Percentiles rank a stretch among this genome's conserved stretches.
Conservation (phyloP, 495 filamentous ascomycete species). For the Arthonia radiata region DNA sequence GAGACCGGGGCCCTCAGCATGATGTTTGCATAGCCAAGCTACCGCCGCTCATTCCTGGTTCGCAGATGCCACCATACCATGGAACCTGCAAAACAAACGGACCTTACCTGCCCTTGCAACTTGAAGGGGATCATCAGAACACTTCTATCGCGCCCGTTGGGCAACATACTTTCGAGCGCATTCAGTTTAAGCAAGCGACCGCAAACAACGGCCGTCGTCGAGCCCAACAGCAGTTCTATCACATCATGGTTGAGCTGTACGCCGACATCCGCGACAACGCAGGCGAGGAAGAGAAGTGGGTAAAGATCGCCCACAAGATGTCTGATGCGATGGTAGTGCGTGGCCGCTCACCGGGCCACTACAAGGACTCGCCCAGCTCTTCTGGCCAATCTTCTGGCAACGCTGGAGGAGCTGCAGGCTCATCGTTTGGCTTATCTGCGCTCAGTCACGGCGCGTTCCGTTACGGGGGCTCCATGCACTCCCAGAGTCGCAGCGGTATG, state of each 20-base stretch:
- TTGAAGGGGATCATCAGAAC: conserved; percentile 16
- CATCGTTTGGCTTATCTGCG: no score
- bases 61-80: no score
- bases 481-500: no score
- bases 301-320: conserved; percentile 56
- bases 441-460: no score
- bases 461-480: no score
- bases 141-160: conserved; percentile 1
- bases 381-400: no score
- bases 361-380: conserved; percentile 14
- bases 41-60: conserved; percentile 34
- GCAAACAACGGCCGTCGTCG: conserved; percentile 88
- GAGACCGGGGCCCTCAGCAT: conserved; percentile 72
- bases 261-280: conserved; percentile 35
- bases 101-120: conserved; percentile 8
- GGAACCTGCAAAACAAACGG: no score
- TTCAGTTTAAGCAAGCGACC: conserved; percentile 90
- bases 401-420: no score
- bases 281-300: conserved; percentile 24
- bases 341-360: conserved; percentile 79
- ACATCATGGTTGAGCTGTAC: conserved; percentile 70
- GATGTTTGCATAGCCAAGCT: conserved; percentile 50
- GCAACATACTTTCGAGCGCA: conserved; percentile 51
- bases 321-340: conserved; percentile 83
- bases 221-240: conserved; percentile 84